phyloP scores from a whole-genome alignment of 352 stramenopile genomes.

The Pilasporangium apinafurcum region DNA sequence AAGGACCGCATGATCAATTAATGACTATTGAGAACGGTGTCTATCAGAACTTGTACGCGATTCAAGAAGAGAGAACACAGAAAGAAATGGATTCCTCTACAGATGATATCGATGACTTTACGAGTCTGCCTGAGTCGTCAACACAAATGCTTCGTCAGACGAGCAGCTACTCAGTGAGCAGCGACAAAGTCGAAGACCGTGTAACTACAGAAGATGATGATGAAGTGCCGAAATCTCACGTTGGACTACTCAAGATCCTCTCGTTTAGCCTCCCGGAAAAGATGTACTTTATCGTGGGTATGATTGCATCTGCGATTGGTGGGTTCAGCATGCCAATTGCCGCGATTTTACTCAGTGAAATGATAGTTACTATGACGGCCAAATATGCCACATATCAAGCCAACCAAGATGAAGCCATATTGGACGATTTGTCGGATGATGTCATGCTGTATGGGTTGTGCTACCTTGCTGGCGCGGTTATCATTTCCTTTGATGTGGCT shows the following conservation, averaged over 20 bases:
- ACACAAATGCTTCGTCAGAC: neutral
- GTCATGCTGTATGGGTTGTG: conserved; percentile 21
- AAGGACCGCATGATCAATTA: conserved; percentile 36
- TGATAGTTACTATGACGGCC: conserved; percentile 9
- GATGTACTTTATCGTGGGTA: conserved; percentile 21
- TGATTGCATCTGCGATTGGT: conserved; percentile 19
- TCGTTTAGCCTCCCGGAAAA: conserved; percentile 26
- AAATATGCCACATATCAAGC: conserved; percentile 19
- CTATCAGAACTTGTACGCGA: conserved; percentile 13
- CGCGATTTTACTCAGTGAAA: conserved; percentile 21
- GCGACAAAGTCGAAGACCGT: neutral
- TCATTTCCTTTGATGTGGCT: conserved; percentile 18
- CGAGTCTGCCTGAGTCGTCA: no score
- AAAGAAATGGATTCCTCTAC: no score
- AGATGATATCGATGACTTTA: no score
- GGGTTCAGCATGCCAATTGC: conserved; percentile 24
- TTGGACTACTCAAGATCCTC: conserved; percentile 15
- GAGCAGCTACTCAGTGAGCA: neutral
- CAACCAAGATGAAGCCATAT: conserved; percentile 8
- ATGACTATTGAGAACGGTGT: conserved; percentile 7
- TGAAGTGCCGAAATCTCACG: conserved; percentile 1
- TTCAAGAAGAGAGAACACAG: conserved; percentile 6
- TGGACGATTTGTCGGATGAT: conserved; percentile 15
- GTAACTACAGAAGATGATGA: neutral
- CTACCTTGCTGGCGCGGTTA: conserved; percentile 18